Conservation (phyloP, 2,329 filamentous ascomycete genomes). For the Coniella lustricola region DNA sequence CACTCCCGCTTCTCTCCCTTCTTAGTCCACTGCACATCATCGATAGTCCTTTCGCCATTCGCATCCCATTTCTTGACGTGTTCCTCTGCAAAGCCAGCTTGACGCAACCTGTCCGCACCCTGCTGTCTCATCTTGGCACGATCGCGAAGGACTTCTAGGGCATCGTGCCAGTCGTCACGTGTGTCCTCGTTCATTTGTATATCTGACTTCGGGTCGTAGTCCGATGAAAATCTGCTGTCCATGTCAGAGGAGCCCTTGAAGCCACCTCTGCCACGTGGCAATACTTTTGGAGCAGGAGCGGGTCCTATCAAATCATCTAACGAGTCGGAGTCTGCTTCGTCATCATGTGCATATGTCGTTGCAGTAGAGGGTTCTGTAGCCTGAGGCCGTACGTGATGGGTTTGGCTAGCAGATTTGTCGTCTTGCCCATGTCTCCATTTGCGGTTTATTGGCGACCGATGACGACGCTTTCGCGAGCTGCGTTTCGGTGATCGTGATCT, state of each 20-base stretch:
- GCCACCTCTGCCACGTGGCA: conserved; percentile 64
- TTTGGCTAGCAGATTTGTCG: conserved; percentile 4
- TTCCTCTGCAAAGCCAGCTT: conserved; percentile 71
- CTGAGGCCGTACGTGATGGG: neutral
- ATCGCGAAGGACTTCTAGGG: conserved; percentile 70
- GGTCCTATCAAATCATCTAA: conserved; percentile 73
- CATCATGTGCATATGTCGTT: conserved; percentile 17
- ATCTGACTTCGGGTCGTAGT: conserved; percentile 53
- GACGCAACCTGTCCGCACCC: conserved; percentile 67
- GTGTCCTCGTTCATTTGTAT: conserved; percentile 41
- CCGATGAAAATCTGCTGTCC: conserved; percentile 69
- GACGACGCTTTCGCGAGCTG: conserved; percentile 12
- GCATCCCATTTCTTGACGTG: conserved; percentile 68
- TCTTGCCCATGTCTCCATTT: neutral
- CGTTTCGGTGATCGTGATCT: conserved; percentile 12
- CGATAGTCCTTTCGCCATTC: conserved; percentile 50
- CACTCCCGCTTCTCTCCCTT: conserved; percentile 57
- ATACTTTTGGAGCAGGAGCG: conserved; percentile 46
- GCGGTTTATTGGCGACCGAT: conserved; percentile 8
- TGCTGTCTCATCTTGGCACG: conserved; percentile 70
- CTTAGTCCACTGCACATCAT: conserved; percentile 67
- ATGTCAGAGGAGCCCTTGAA: conserved; percentile 58
- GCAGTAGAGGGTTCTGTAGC: conserved; percentile 2
- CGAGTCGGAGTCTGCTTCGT: conserved; percentile 57
- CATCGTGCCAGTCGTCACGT: conserved; percentile 69